Percentiles rank a stretch among this genome's conserved stretches.
phyloP scores from a whole-genome alignment of 2,329 filamentous ascomycete species.

The Neopestalotiopsis sp. region DNA sequence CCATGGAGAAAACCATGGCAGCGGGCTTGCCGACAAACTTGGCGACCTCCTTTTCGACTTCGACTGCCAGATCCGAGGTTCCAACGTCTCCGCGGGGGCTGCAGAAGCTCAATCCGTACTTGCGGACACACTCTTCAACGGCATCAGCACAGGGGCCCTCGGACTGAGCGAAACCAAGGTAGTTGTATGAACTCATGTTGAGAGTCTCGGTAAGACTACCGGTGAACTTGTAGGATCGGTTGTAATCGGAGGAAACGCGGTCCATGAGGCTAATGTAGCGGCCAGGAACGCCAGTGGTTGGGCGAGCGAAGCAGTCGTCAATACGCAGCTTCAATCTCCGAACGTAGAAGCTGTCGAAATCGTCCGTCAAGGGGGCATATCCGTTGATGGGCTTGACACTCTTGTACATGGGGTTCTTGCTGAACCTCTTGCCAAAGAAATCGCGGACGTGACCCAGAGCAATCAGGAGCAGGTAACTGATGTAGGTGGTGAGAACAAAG shows the following conservation, averaged over 20 bases:
- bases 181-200: constrained; percentile 99
- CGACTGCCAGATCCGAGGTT: constrained; percentile 83
- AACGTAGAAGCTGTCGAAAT: constrained; percentile 99
- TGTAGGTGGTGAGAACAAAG: constrained; percentile 96
- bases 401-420: constrained; percentile 79
- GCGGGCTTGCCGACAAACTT: constrained; percentile 92
- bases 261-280: constrained; percentile 93
- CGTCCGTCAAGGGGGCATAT: constrained; percentile 93
- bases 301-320: constrained; percentile 94
- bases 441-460: constrained; percentile 94
- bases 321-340: constrained; percentile 91
- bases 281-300: constrained; percentile 91
- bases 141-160: constrained; percentile 95
- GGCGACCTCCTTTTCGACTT: constrained; percentile 90
- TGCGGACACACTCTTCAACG: constrained; percentile 83
- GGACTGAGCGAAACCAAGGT: constrained; percentile 96
- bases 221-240: constrained; percentile 85
- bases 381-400: constrained; percentile 84
- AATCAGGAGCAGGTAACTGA: constrained; percentile 96
- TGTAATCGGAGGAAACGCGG: constrained; percentile 89
- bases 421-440: constrained; percentile 97
- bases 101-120: constrained; percentile 82
- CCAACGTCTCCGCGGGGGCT: constrained; percentile 85
- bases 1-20: constrained; percentile 98
- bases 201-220: constrained; percentile 93